Percentiles rank a stretch among this genome's conserved stretches.
Conservation (phyloP, 2,329 filamentous ascomycete species). For the Hirsutella thompsonii region DNA sequence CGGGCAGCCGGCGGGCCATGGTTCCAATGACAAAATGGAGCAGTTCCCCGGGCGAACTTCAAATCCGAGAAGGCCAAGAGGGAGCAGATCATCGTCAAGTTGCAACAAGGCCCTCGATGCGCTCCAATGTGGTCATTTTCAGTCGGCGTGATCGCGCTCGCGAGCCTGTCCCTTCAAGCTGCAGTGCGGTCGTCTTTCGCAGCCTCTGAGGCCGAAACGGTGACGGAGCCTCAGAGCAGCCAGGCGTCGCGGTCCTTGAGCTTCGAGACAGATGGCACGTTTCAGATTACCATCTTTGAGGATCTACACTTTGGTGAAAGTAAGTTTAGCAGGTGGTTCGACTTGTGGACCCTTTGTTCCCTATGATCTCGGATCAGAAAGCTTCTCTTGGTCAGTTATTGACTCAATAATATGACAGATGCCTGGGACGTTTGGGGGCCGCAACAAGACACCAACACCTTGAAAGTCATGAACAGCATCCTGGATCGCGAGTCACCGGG, state of each 20-base stretch:
- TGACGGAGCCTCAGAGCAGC: not conserved
- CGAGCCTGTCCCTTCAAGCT: too few species aligned
- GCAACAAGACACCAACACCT: conserved; percentile 42
- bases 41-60: too few species aligned
- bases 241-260: conserved; percentile 5
- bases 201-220: not conserved
- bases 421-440: conserved; percentile 30
- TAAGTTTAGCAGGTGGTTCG: conserved; percentile 15
- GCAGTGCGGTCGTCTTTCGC: too few species aligned
- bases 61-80: too few species aligned
- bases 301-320: conserved; percentile 63
- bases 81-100: too few species aligned
- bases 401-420: conserved; percentile 14
- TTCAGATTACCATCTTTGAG: conserved; percentile 47
- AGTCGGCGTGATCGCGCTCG: too few species aligned
- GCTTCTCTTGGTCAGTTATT: too few species aligned
- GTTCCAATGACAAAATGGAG: too few species aligned
- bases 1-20: too few species aligned
- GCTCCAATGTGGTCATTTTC: too few species aligned
- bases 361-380: too few species aligned
- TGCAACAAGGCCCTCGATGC: too few species aligned
- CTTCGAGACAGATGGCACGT: conserved; percentile 30
- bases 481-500: conserved; percentile 43
- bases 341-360: not conserved
- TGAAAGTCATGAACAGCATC: conserved; percentile 42